A percentile compares a stretch with the other conserved stretches of the same genome.
These are phyloP conservation scores for Aspergillus viridinutans DNA, from an alignment of 2,329 filamentous ascomycete species.

Conservation along the genomic window DNA sequence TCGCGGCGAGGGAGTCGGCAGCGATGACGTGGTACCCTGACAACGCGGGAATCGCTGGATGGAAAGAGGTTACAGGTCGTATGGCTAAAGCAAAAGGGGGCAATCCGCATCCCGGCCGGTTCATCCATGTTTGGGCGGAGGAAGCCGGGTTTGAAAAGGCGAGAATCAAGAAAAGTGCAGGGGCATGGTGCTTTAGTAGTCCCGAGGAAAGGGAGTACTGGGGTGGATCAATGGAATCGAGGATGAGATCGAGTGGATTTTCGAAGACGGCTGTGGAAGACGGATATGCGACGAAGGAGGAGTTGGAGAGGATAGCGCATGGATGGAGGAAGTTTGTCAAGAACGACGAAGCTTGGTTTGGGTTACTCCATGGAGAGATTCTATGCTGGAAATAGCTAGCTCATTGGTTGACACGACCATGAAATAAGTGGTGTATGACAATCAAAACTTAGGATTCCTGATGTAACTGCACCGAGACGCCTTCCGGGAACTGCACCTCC, in stretches of 20 bases:
- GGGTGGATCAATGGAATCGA: slow-evolving; percentile 32
- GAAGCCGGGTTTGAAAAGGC: slow-evolving; percentile 29
- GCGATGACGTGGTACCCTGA: slow-evolving; percentile 31
- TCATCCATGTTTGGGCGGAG: slow-evolving; percentile 34
- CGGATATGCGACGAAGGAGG: slow-evolving; percentile 27
- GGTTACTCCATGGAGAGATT: slow-evolving; percentile 36
- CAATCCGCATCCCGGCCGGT: slow-evolving; percentile 23
- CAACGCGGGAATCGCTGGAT: slow-evolving; percentile 22
- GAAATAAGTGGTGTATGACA: not conserved
- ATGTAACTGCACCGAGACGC: slow-evolving; percentile 8
- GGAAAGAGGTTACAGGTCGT: slow-evolving; percentile 17
- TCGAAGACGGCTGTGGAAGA: slow-evolving; percentile 24
- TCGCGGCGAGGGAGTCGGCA: slow-evolving; percentile 46
- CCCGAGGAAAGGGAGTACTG: slow-evolving; percentile 31
- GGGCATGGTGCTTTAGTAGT: slow-evolving; percentile 34
- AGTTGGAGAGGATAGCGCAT: slow-evolving; percentile 28
- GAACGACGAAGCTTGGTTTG: slow-evolving; percentile 36
- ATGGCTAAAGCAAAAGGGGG: slow-evolving; percentile 24
- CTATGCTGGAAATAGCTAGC: slow-evolving; percentile 29
- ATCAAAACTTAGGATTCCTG: slow-evolving; percentile 3
- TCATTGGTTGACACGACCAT: not conserved
- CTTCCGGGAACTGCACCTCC: slow-evolving; percentile 7
- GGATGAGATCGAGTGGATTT: slow-evolving; percentile 26
- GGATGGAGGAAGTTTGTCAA: slow-evolving; percentile 34
- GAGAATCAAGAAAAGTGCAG: slow-evolving; percentile 25